Conservation (phyloP, 73 alveolate species). For the Tetrahymena malaccensis region DNA sequence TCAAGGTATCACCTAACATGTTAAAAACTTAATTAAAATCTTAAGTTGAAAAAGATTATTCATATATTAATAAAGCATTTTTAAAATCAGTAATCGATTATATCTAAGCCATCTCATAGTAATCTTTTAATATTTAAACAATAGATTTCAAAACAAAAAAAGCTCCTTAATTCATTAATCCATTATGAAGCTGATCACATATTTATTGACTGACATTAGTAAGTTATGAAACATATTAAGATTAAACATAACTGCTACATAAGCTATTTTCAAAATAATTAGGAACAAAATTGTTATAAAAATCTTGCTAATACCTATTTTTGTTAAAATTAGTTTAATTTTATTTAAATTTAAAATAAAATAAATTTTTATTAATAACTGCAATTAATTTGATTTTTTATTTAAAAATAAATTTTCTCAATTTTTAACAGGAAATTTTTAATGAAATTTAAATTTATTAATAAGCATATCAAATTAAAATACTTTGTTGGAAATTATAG, state of each 20-base stretch:
- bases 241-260: not conserved
- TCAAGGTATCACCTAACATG: not conserved
- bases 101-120: not conserved
- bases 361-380: too few relatives aligned
- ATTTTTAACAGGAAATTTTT: too few relatives aligned
- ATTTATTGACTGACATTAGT: not conserved
- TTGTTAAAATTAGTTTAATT: not conserved
- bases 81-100: not conserved
- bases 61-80: not conserved
- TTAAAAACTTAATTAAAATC: not conserved
- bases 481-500: too few relatives aligned
- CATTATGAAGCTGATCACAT: not conserved
- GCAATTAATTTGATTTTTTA: too few relatives aligned
- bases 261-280: not conserved
- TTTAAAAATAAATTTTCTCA: too few relatives aligned
- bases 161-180: not conserved
- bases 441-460: too few relatives aligned
- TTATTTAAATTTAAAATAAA: too few relatives aligned
- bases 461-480: too few relatives aligned
- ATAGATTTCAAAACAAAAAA: not conserved
- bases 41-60: not conserved
- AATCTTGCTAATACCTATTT: not conserved
- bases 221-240: not conserved
- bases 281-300: not conserved
- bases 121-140: not conserved